Evolutionary conservation across 2,329 filamentous ascomycete species (phyloP).

Genomic region (Cytospora leucostoma): DNA sequence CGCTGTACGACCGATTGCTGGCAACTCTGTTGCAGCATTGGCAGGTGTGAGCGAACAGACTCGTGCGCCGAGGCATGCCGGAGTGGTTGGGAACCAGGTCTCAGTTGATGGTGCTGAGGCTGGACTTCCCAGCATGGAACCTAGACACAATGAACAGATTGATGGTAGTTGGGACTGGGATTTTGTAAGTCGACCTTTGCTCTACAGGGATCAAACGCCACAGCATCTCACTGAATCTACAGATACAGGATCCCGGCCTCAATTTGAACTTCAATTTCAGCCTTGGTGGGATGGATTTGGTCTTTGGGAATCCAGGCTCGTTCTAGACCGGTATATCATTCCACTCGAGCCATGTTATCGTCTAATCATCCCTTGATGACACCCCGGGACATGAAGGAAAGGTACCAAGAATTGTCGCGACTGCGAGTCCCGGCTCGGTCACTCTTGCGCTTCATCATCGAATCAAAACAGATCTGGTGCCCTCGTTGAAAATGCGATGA

Average conservation of each 20-base stretch:
- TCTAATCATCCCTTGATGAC: neutral
- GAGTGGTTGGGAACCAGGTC: neutral
- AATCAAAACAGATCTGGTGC: neutral
- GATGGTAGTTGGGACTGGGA: constrained; percentile 31
- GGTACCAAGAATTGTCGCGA: neutral
- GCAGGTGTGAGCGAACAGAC: neutral
- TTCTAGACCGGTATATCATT: neutral
- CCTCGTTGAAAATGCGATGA: neutral
- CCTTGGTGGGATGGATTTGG: constrained; percentile 24
- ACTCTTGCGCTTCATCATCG: neutral
- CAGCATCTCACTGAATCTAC: neutral
- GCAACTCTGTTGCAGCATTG: neutral
- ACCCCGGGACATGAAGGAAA: neutral
- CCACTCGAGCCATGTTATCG: neutral
- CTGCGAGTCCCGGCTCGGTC: neutral
- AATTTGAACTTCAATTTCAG: constrained; percentile 31
- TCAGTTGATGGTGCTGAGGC: neutral
- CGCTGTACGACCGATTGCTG: constrained; percentile 26
- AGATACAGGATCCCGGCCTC: constrained; percentile 31
- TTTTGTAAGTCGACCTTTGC: constrained; percentile 26
- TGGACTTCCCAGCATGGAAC: neutral
- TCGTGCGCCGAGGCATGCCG: constrained; percentile 1
- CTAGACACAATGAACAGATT: constrained; percentile 7
- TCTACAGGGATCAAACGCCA: neutral
- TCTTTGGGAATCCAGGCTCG: constrained; percentile 15